Conservation (phyloP, 352 stramenopile species). For the Blastocystis sp. region DNA sequence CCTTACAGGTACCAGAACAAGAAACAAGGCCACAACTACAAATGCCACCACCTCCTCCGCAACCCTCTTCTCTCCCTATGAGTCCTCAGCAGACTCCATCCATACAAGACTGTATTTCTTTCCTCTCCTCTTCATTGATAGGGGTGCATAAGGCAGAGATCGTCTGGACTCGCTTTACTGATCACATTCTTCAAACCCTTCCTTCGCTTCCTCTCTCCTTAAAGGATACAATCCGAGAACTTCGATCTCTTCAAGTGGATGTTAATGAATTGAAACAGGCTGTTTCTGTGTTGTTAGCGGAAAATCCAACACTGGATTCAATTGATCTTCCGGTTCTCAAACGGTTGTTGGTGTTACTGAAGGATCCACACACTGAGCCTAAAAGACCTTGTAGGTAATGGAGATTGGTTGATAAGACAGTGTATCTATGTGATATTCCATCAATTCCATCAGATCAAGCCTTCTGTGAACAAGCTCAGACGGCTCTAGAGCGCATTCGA, state of each 20-base stretch:
- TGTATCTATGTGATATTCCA: slow-evolving; percentile 4
- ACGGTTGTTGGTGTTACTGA: slow-evolving; percentile 10
- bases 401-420: background rate
- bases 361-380: background rate
- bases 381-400: background rate
- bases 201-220: background rate
- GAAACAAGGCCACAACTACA: background rate
- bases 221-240: background rate
- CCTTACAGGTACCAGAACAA: background rate
- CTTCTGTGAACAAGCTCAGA: background rate
- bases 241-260: background rate
- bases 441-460: background rate
- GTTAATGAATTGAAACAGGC: background rate
- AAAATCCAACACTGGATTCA: background rate
- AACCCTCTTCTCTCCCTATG: background rate
- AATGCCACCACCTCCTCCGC: background rate
- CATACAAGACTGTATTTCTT: background rate
- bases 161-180: background rate
- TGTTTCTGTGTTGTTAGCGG: background rate
- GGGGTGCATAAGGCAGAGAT: background rate
- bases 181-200: background rate
- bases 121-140: background rate
- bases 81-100: background rate
- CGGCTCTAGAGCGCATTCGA: background rate
- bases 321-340: background rate